These are phyloP conservation scores for Sarocladiaceae sp. DNA, from an alignment of 2,329 filamentous ascomycete species.

Conservation along the genomic window DNA sequence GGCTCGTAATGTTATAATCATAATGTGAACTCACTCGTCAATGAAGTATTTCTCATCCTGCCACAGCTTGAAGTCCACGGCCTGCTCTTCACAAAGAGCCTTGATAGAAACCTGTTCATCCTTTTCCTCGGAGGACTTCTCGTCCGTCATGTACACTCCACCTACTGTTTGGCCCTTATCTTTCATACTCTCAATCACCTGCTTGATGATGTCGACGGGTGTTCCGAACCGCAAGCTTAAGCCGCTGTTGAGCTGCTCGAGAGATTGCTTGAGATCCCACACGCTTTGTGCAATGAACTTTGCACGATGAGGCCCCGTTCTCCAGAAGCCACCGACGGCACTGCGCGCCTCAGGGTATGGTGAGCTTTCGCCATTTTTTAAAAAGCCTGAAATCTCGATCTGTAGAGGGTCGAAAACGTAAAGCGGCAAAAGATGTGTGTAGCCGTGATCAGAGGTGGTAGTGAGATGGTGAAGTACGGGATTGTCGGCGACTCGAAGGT, in stretches of 20 bases:
- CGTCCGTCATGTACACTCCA: conserved; percentile 70
- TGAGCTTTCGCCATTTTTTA: conserved; percentile 47
- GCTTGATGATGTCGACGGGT: conserved; percentile 52
- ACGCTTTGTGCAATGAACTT: conserved; percentile 70
- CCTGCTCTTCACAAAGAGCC: conserved; percentile 45
- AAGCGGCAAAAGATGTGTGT: conserved; percentile 67
- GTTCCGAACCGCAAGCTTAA: conserved; percentile 62
- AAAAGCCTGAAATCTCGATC: conserved; percentile 70
- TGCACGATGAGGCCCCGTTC: conserved; percentile 67
- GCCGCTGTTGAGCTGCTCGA: conserved; percentile 56
- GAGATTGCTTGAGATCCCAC: conserved; percentile 64
- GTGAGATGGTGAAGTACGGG: conserved; percentile 61
- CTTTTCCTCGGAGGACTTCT: conserved; percentile 66
- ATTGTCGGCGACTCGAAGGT: conserved; percentile 71
- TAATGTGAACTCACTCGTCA: conserved; percentile 60
- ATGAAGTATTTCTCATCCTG: conserved; percentile 74
- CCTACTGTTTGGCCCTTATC: conserved; percentile 43
- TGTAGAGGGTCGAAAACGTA: conserved; percentile 68
- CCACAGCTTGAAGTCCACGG: conserved; percentile 61
- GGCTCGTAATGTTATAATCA: background rate
- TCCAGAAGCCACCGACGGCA: conserved; percentile 62
- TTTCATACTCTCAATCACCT: conserved; percentile 49
- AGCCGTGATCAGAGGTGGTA: conserved; percentile 45
- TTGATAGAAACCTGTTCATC: conserved; percentile 56
- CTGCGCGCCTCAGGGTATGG: conserved; percentile 69